These are phyloP conservation scores for Chaetomium olivaceum DNA, from an alignment of 2,329 filamentous ascomycete genomes.

Conservation along the genomic window DNA sequence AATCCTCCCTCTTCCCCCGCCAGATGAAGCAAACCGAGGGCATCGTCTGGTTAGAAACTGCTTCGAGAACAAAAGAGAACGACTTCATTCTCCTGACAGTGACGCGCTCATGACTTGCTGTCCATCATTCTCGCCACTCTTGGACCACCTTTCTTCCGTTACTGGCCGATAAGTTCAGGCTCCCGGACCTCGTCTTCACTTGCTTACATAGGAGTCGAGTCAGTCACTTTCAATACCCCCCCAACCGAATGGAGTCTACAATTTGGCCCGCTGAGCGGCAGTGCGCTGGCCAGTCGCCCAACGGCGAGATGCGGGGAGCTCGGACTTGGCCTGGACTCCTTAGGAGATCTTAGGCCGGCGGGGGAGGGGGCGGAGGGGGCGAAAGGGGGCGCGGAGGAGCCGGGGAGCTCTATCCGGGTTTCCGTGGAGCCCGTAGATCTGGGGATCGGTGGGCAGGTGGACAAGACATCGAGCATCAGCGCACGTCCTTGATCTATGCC, in stretches of 20 bases:
- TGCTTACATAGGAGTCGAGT: background rate
- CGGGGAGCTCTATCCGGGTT: background rate
- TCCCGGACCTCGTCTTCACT: background rate
- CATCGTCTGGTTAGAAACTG: background rate
- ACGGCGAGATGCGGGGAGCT: background rate
- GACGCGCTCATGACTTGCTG: background rate
- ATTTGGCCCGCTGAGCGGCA: background rate
- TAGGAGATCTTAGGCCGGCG: background rate
- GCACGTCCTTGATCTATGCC: background rate
- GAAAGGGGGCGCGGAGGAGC: too few species aligned
- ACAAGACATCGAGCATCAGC: background rate
- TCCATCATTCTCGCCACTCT: background rate
- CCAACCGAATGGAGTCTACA: background rate
- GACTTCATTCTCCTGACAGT: background rate
- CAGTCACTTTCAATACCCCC: background rate
- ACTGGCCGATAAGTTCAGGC: background rate
- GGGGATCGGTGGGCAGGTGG: background rate
- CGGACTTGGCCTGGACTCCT: background rate
- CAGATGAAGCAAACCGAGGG: background rate
- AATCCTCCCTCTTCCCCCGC: background rate
- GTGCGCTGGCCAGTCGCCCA: background rate
- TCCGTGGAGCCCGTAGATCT: background rate
- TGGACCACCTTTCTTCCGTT: background rate
- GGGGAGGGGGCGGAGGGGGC: background rate
- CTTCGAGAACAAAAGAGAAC: background rate